Percentiles rank a stretch among this genome's conserved stretches.
Conservation (phyloP, 371 early-diverging fungal species). For the Blakeslea trispora region DNA sequence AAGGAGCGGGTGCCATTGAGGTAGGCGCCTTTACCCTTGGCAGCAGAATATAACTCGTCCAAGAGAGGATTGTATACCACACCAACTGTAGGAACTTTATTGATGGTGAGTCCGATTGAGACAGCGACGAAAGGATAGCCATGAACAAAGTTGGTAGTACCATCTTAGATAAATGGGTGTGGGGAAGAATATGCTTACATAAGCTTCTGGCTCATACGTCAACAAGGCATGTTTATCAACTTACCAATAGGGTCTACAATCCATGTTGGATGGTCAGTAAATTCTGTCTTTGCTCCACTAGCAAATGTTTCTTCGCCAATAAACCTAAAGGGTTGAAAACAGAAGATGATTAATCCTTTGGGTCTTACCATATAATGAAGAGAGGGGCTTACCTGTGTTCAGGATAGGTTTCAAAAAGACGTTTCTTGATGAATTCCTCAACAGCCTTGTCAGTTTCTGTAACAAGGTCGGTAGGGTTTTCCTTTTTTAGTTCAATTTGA, state of each 20-base stretch:
- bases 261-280: conserved; percentile 86
- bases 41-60: conserved; percentile 75
- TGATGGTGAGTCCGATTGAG: conserved; percentile 80
- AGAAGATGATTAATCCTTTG: background rate
- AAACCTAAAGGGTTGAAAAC: conserved; percentile 44
- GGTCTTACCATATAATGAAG: no score
- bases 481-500: conserved; percentile 48
- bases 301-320: conserved; percentile 87
- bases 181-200: conserved; percentile 3
- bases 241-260: conserved; percentile 88
- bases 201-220: background rate
- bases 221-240: no score
- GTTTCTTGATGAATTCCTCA: conserved; percentile 67
- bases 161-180: conserved; percentile 49
- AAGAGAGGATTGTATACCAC: conserved; percentile 90
- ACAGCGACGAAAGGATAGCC: conserved; percentile 87
- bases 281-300: conserved; percentile 57
- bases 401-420: conserved; percentile 62
- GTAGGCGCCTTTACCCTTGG: conserved; percentile 69
- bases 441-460: conserved; percentile 84
- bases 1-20: conserved; percentile 58
- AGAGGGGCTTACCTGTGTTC: conserved; percentile 57
- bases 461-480: conserved; percentile 81
- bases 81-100: conserved; percentile 80
- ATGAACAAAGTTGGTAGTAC: conserved; percentile 91